Conservation (phyloP, 1,284 basidiomycete species). For the Trametes pubescens region DNA sequence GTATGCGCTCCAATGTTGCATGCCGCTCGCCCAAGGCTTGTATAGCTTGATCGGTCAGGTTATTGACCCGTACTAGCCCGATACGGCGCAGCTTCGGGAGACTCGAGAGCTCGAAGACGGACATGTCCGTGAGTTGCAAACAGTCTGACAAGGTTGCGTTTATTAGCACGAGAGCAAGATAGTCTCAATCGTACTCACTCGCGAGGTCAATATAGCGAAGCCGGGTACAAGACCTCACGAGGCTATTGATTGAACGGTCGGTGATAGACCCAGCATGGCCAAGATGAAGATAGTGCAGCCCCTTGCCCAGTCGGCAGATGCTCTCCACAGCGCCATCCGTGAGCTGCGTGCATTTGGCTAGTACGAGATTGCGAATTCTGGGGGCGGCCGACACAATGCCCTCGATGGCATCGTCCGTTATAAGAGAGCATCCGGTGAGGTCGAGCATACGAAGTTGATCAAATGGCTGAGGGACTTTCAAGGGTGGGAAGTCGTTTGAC, state of each 20-base stretch:
- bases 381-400: slow-evolving; percentile 90
- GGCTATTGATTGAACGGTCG: slow-evolving; percentile 85
- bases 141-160: slow-evolving; percentile 66
- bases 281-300: slow-evolving; percentile 95
- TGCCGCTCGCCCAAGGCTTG: slow-evolving; percentile 86
- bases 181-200: slow-evolving; percentile 63
- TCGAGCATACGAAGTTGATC: slow-evolving; percentile 91
- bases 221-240: slow-evolving; percentile 92
- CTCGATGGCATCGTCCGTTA: slow-evolving; percentile 92
- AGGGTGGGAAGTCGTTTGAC: slow-evolving; percentile 60
- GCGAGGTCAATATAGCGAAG: slow-evolving; percentile 97
- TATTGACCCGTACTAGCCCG: slow-evolving; percentile 92
- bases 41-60: slow-evolving; percentile 94
- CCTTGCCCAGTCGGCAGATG: slow-evolving; percentile 89
- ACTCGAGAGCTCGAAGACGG: slow-evolving; percentile 89
- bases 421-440: slow-evolving; percentile 82
- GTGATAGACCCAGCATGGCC: slow-evolving; percentile 93
- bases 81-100: slow-evolving; percentile 94
- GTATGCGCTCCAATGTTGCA: slow-evolving; percentile 92
- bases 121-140: slow-evolving; percentile 88
- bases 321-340: slow-evolving; percentile 89
- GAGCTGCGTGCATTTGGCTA: slow-evolving; percentile 90
- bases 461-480: slow-evolving; percentile 66
- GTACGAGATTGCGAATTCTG: slow-evolving; percentile 90
- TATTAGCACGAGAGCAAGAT: background rate